These are phyloP conservation scores for Termitomyces sp. DNA, from an alignment of 768 basidiomycete species.

Conservation along the genomic window DNA sequence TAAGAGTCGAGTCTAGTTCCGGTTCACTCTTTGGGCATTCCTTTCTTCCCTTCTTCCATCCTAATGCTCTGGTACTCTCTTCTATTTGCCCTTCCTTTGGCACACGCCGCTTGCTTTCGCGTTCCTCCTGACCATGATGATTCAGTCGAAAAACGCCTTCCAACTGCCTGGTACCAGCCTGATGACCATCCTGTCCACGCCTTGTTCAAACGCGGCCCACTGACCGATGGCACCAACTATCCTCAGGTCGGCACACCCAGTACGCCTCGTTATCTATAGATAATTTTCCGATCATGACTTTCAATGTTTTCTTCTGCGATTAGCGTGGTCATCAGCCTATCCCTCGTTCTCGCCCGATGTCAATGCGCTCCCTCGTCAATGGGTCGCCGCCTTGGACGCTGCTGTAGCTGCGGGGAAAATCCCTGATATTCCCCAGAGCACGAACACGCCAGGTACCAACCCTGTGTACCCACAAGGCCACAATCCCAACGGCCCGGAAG, in stretches of 20 bases:
- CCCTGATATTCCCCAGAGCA: slow-evolving; percentile 59
- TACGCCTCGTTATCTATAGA: slow-evolving; percentile 22
- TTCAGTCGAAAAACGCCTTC: slow-evolving; percentile 24
- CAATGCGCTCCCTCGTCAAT: slow-evolving; percentile 53
- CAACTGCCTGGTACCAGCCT: slow-evolving; percentile 57
- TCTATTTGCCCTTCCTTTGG: slow-evolving; percentile 21
- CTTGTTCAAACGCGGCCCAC: slow-evolving; percentile 55
- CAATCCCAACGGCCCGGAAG: slow-evolving; percentile 39
- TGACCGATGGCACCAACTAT: slow-evolving; percentile 46
- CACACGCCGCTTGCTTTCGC: slow-evolving; percentile 19
- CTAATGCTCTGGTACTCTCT: slow-evolving; percentile 18
- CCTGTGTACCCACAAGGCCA: slow-evolving; percentile 43
- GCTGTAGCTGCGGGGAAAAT: slow-evolving; percentile 71
- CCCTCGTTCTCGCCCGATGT: slow-evolving; percentile 50
- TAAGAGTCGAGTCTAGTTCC: neutral
- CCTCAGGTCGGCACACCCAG: slow-evolving; percentile 57
- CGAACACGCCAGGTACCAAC: slow-evolving; percentile 28
- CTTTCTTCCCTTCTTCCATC: neutral
- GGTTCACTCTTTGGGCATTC: neutral
- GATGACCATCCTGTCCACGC: slow-evolving; percentile 54
- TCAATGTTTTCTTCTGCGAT: neutral
- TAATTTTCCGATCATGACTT: neutral
- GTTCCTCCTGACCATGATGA: slow-evolving; percentile 22
- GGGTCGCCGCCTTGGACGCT: slow-evolving; percentile 67
- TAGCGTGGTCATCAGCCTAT: slow-evolving; percentile 63